Base-by-base conservation (phyloP, 23 red algal genomes). In the Agarophyton chilense region DNA sequence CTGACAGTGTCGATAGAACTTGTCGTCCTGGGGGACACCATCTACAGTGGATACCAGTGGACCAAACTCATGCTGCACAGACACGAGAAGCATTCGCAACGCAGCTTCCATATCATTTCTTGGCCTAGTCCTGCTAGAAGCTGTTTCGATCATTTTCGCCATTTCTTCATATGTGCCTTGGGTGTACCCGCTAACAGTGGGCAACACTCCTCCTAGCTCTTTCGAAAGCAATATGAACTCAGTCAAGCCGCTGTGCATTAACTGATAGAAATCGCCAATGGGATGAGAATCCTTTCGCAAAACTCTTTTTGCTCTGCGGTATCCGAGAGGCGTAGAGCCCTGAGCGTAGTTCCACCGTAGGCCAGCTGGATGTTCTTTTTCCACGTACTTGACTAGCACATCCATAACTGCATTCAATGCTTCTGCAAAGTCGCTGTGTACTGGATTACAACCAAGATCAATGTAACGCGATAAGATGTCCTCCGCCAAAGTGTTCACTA, bases 401-500 rank as follows among this genome's bases (percentile, higher is more conserved):
- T 74, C 77, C 81, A 87, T 90, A 12, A 95, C 38, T 16, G 80
- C 86, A 57, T 95, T 90, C 10, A 95, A 45, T 3, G 84, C 62
- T 72, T 91, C 81, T 25, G 93, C 84, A 86, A 89, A 95, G 50
- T 95, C 86, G 28, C 63, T 73, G 77, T 95, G 93, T 4, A 81
- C 68, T 3, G 93, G 74, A 68, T 95, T 89, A 83, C 93, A 95
- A n/a, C 84, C 88, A 12, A 95, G 86, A 49, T 95, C 87, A 58
- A 95, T 95, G 54, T 92, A 95, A 31, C 79, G 61, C 16, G 87
- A 77, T 33, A 95, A 83, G 65, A 95, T 95, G 61, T 80, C 51
- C 47, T 90, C 86, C 28, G 87, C 77, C 18, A 91, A 49, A 19
- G 36, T 86, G 45, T 82, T 82, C 28, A 95, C 81, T 71, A 95